A percentile compares a stretch with the other conserved stretches of the same genome.
Evolutionary conservation across 2,329 filamentous ascomycete species (phyloP).

Genomic region (Fusarium poae): DNA sequence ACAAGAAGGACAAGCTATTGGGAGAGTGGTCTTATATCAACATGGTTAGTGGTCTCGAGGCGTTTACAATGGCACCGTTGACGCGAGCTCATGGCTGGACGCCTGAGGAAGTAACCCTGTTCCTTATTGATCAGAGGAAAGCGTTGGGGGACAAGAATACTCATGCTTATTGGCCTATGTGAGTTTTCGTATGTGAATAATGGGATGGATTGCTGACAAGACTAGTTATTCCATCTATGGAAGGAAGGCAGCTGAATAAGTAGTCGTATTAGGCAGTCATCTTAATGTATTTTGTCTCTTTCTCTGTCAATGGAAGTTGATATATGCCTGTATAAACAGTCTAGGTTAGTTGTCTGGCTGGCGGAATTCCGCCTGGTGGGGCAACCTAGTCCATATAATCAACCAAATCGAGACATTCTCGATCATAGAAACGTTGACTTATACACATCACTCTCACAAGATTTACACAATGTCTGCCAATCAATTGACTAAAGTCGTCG

Average conservation of each 20-base stretch:
- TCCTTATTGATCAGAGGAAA: slow-evolving; percentile 31
- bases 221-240: slow-evolving; percentile 27
- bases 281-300: not conserved
- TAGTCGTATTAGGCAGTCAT: fast-evolving
- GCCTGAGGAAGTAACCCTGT: slow-evolving; percentile 19
- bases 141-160: slow-evolving; percentile 20
- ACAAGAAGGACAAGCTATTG: slow-evolving; percentile 33
- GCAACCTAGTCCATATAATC: slow-evolving; percentile 10
- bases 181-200: not conserved
- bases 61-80: slow-evolving; percentile 36
- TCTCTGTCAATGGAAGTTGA: not conserved
- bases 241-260: slow-evolving; percentile 2
- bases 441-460: slow-evolving; percentile 2
- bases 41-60: slow-evolving; percentile 32
- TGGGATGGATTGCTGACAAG: not conserved
- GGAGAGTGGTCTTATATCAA: slow-evolving; percentile 37
- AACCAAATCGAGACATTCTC: slow-evolving; percentile 8
- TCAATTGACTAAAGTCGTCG: slow-evolving; percentile 12
- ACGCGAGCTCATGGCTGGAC: slow-evolving; percentile 36
- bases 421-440: slow-evolving; percentile 12
- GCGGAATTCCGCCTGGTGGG: slow-evolving; percentile 37
- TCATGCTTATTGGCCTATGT: slow-evolving; percentile 37
- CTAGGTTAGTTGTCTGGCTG: not conserved
- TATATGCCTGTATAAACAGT: too few species aligned
- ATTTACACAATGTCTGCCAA: slow-evolving; percentile 18